Evolutionary conservation across 331 rosid genomes (phyloP), one percentile per base, ranked within the genome.

Genomic region (Cydonia oblonga): DNA sequence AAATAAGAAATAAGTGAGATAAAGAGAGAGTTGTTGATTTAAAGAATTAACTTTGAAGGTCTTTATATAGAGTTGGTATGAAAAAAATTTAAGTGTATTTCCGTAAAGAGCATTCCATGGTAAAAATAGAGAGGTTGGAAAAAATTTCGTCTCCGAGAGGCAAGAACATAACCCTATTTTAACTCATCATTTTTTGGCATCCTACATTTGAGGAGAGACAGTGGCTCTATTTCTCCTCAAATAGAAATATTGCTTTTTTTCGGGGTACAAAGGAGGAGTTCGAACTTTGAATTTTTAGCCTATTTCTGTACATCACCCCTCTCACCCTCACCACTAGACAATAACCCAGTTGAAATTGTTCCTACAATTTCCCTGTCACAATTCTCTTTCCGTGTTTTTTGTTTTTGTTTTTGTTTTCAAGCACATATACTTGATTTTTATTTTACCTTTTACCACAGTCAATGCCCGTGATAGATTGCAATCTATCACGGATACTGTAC

Each of bases 401-500:
- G n/a, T 28, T 28, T 28, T 2, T 28, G 3, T 28, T 28, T 28
- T 28, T 28, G 3, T 28, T 28, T 28, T 28, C 29, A 28, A 28
- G 29, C 29, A 28, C 29, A 28, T 28, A 3, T 28, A 28, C 4
- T 28, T 28, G 29, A 28, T 28, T 28, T 28, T 28, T 28, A 3
- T 28, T 28, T 3, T 28, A 28, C 29, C 4, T 28, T 38, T 13
- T 40, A 40, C 46, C 46, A 11, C 2, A 11, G 0, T 11, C 46
- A 40, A 40, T 40, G 46, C 0, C 5, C 0, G 15, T 40, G 46
- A 40, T 3, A 11, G 46, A 40, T 40, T 11, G 15, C 46, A 40
- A 40, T 11, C 2, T 40, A 40, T 0, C 2, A 0, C 15, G 2
- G 0, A 40, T 2, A 40, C 2, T 40, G 0, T 12, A 2, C 16